Conservation (phyloP, 2,329 filamentous ascomycete species). For the Diplodia scrobiculata region DNA sequence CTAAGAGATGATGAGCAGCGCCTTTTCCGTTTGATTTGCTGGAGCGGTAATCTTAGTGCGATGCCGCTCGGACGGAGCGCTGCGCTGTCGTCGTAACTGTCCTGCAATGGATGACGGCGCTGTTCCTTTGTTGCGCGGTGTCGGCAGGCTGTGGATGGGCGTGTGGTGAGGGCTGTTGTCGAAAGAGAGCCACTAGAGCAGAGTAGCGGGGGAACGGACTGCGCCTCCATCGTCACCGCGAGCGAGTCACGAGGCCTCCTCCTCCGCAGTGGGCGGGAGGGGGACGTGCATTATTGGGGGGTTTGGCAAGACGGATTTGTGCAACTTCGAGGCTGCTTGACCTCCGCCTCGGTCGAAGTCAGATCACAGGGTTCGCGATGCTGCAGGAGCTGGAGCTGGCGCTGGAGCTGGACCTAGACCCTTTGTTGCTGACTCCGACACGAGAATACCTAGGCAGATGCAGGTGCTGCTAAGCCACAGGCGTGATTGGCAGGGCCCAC, state of each 20-base stretch:
- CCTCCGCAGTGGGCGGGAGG: not conserved
- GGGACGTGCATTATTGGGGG: not conserved
- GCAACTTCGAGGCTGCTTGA: too few species aligned
- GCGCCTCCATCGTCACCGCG: conserved; percentile 15
- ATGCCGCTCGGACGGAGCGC: not conserved
- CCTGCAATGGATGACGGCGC: not conserved
- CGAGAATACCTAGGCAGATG: not conserved
- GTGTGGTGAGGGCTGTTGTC: not conserved
- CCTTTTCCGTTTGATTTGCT: not conserved
- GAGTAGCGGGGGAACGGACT: not conserved
- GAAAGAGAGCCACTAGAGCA: not conserved
- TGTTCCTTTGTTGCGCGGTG: not conserved
- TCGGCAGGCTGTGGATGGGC: too few species aligned
- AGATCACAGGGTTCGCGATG: too few species aligned
- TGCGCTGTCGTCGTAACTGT: not conserved
- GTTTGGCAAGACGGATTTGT: not conserved
- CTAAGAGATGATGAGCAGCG: not conserved
- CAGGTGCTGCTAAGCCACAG: not conserved
- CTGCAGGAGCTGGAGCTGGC: too few species aligned
- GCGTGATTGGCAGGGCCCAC: not conserved
- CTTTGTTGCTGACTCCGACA: not conserved
- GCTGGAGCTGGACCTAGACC: too few species aligned
- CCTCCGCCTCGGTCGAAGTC: too few species aligned
- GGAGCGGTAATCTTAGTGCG: not conserved
- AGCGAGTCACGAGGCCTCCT: conserved; percentile 7